Evolutionary conservation across 441 rosid species (phyloP), one percentile per base, ranked within the genome.

Genomic region (Raphanus hybrid): DNA sequence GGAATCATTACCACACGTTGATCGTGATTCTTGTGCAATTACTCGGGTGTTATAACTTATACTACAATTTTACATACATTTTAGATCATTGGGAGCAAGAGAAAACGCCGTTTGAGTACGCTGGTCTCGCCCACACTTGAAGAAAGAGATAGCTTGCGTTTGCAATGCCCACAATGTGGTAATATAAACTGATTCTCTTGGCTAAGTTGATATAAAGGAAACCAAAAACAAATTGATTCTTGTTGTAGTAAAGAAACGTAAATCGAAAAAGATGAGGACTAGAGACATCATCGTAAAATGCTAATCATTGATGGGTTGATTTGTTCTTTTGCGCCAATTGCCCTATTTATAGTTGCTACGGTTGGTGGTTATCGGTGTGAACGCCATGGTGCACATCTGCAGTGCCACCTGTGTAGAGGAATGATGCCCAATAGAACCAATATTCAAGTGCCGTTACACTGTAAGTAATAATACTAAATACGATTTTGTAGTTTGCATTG

Each of bases 101-200:
- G 87, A 75, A 87, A 83, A 78, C 80, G 23, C 5, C 69, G 57
- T 20, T 74, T 79, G 59, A 92, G 85, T 81, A 86, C 82, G 23
- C 83, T 10, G 27, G 65, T 61, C 37, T 59, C 78, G 0, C 67
- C 79, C 6, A 6, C 74, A 55, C 79, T 77, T 73, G 89, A 80
- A 61, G 93, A 86, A 82, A 78, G 73, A 79, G 88, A 84, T 63
- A 80, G 43, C 66, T 77, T n/a, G 62, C 86, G 71, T 74, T 71
- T 78, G 74, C 85, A 75, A 72, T 95, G 99, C 80, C 92, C 86
- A 76, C 99, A 95, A 67, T 95, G 99, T 80, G 96, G 98, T 95
- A 89, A 85, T 63, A 37, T 58, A 18, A 18, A 18, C 20, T 18
- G 20, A 34, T 14, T 41, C 67, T 58, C 67, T 5, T 60, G 43